Conservation (phyloP, 2,329 filamentous ascomycete genomes). For the Cladobotryum protrusum region DNA sequence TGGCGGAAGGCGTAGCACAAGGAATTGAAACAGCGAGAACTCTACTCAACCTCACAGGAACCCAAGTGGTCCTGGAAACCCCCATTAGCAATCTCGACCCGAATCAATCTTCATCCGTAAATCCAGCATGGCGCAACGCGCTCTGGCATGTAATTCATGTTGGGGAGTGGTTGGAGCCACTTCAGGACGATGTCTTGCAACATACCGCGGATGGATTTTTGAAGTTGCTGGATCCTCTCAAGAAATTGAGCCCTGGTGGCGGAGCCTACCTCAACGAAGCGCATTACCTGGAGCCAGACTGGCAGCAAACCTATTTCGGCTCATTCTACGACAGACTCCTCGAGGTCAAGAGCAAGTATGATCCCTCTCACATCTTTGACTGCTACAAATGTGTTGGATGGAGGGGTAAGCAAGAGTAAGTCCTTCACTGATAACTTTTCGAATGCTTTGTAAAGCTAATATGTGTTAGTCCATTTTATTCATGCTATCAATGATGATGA, state of each 20-base stretch:
- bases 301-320: slow-evolving; percentile 40
- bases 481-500: too few species aligned
- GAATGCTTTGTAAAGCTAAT: too few species aligned
- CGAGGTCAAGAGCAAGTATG: slow-evolving; percentile 45
- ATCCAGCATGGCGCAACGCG: slow-evolving; percentile 5
- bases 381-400: slow-evolving; percentile 4
- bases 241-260: background rate
- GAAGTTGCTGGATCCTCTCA: background rate
- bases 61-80: background rate
- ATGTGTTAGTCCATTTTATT: too few species aligned
- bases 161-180: slow-evolving; percentile 25
- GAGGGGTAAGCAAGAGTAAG: background rate
- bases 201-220: background rate
- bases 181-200: slow-evolving; percentile 32
- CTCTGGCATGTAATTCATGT: slow-evolving; percentile 23
- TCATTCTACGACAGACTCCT: slow-evolving; percentile 36
- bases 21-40: background rate
- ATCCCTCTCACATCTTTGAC: slow-evolving; percentile 24
- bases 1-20: background rate
- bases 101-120: background rate
- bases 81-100: slow-evolving; percentile 2
- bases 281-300: slow-evolving; percentile 38
- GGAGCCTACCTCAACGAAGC: slow-evolving; percentile 46
- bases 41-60: background rate
- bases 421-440: background rate